Conservation (phyloP, 495 filamentous ascomycete genomes). For the Xylaria bambusicola region DNA sequence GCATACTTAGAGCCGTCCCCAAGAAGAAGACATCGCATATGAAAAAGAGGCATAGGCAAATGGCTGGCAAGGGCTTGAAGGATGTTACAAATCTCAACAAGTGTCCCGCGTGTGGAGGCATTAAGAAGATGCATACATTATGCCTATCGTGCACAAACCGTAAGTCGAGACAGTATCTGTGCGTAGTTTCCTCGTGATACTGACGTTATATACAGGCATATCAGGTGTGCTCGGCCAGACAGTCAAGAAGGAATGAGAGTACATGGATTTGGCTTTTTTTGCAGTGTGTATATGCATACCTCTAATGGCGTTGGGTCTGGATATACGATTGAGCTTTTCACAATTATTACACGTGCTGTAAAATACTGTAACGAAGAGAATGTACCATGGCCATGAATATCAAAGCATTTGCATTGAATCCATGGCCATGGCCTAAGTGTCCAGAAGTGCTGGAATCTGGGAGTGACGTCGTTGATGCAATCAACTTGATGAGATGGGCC, state of each 20-base stretch:
- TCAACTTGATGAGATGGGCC: no score
- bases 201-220: slow-evolving; percentile 11
- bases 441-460: no score
- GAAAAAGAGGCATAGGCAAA: slow-evolving; percentile 88
- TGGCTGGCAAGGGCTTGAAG: slow-evolving; percentile 92
- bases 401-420: not conserved
- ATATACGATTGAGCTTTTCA: not conserved
- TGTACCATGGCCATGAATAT: not conserved
- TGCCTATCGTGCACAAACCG: slow-evolving; percentile 72
- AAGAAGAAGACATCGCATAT: slow-evolving; percentile 99
- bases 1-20: slow-evolving; percentile 85
- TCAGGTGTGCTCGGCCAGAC: slow-evolving; percentile 4
- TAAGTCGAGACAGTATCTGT: slow-evolving; percentile 27
- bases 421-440: no score
- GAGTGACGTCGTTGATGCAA: no score
- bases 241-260: slow-evolving; percentile 13
- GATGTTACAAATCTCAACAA: slow-evolving; percentile 83
- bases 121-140: slow-evolving; percentile 84
- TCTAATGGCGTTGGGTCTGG: slow-evolving; percentile 12
- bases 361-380: slow-evolving; percentile 13
- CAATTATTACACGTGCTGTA: slow-evolving; percentile 7
- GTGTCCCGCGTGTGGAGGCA: slow-evolving; percentile 82
- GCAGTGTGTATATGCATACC: slow-evolving; percentile 13
- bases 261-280: not conserved
- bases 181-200: not conserved